phyloP scores from a whole-genome alignment of 2,329 filamentous ascomycete genomes.

The Rhytidhysteron rufulum region DNA sequence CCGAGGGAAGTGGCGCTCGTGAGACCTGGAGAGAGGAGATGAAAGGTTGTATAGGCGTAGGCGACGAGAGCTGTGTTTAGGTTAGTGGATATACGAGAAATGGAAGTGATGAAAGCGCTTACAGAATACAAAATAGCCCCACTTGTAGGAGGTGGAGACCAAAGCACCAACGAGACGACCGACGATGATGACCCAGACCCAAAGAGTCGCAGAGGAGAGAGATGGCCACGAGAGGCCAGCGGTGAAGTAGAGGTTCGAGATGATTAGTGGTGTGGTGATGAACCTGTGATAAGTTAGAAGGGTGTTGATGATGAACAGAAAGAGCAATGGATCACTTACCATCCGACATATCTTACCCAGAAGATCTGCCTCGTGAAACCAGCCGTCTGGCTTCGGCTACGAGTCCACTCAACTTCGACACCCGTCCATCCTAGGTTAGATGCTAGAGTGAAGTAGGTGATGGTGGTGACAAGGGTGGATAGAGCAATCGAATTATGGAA shows the following conservation, averaged over 20 bases:
- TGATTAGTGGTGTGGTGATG: slow-evolving; percentile 57
- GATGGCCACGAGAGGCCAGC: slow-evolving; percentile 58
- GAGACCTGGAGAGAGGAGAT: slow-evolving; percentile 55
- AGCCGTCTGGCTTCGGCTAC: slow-evolving; percentile 35
- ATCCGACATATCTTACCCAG: slow-evolving; percentile 59
- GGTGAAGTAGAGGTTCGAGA: slow-evolving; percentile 56
- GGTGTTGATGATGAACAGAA: background rate
- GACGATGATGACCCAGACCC: slow-evolving; percentile 60
- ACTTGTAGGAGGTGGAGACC: slow-evolving; percentile 52
- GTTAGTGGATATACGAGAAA: background rate
- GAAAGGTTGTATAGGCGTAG: slow-evolving; percentile 59
- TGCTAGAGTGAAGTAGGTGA: slow-evolving; percentile 60
- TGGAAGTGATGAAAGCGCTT: slow-evolving; percentile 4
- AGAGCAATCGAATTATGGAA: slow-evolving; percentile 58
- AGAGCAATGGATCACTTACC: slow-evolving; percentile 30
- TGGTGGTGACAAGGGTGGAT: slow-evolving; percentile 52
- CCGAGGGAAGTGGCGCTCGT: slow-evolving; percentile 56
- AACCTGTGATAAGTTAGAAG: slow-evolving; percentile 12
- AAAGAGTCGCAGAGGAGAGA: slow-evolving; percentile 54
- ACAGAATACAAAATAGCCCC: slow-evolving; percentile 61
- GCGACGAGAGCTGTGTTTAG: slow-evolving; percentile 34
- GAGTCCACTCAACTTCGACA: slow-evolving; percentile 54
- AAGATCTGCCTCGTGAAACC: slow-evolving; percentile 57
- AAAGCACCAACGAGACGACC: slow-evolving; percentile 53
- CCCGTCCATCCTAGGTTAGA: slow-evolving; percentile 57